These are phyloP conservation scores for Coprinopsis marcescibilis DNA, from an alignment of 768 basidiomycete genomes.

Conservation along the genomic window DNA sequence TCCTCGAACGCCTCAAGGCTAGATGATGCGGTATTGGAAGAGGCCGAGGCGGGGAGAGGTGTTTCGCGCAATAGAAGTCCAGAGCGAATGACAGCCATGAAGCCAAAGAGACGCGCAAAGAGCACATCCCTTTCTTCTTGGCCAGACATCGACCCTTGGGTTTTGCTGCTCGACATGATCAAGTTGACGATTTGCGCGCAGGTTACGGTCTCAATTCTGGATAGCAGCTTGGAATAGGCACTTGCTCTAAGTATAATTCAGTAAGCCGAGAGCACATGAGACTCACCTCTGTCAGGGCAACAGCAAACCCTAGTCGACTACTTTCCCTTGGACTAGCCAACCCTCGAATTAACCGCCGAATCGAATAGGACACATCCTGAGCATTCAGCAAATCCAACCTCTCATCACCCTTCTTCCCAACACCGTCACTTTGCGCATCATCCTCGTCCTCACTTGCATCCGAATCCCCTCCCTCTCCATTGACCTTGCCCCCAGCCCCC, in stretches of 20 bases:
- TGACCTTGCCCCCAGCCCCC: background rate
- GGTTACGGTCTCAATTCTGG: conserved; percentile 71
- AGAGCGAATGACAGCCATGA: conserved; percentile 81
- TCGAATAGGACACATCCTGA: conserved; percentile 89
- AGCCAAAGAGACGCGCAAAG: conserved; percentile 89
- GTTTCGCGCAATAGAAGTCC: conserved; percentile 65
- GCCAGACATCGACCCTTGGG: conserved; percentile 72
- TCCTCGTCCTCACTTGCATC: conserved; percentile 41
- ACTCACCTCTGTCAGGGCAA: conserved; percentile 89
- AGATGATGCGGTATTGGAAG: conserved; percentile 48
- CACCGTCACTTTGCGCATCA: conserved; percentile 23
- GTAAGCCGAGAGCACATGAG: conserved; percentile 2
- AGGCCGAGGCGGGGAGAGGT: conserved; percentile 47
- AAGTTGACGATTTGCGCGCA: conserved; percentile 73
- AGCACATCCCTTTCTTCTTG: conserved; percentile 91
- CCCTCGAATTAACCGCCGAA: conserved; percentile 80
- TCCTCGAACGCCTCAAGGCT: conserved; percentile 54
- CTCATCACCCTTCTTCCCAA: conserved; percentile 34
- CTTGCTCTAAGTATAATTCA: conserved; percentile 7
- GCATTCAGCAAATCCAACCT: conserved; percentile 64
- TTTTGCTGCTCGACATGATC: conserved; percentile 64
- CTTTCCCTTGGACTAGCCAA: conserved; percentile 90
- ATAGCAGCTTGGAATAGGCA: conserved; percentile 55
- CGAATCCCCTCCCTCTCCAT: conserved; percentile 32
- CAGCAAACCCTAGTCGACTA: conserved; percentile 91